Evolutionary conservation across 2,329 filamentous ascomycete genomes (phyloP).

Genomic region (Aspergillus sp.): DNA sequence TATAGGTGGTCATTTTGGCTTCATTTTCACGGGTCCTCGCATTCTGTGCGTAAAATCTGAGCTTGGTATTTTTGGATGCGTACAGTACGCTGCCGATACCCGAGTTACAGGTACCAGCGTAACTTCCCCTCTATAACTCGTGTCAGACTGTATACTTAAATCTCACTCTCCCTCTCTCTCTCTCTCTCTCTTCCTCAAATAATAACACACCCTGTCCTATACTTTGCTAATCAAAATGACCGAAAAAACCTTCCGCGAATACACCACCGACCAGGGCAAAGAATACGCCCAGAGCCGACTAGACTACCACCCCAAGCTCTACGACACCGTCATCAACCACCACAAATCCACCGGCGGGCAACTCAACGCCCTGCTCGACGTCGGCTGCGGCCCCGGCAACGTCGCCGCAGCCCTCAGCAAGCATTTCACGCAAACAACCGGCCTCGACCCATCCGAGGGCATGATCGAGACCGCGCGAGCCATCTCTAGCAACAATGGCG

Average conservation of each 20-base stretch:
- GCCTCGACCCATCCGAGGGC: constrained; percentile 52
- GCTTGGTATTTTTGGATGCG: no score
- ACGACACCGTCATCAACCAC: constrained; percentile 47
- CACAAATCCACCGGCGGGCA: constrained; percentile 50
- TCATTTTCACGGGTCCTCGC: no score
- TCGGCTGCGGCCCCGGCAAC: constrained; percentile 59
- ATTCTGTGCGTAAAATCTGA: no score
- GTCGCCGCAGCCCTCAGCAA: constrained; percentile 48
- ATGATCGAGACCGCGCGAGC: constrained; percentile 54
- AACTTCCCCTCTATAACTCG: no score
- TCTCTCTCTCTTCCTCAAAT: no score
- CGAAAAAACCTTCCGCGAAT: constrained; percentile 21
- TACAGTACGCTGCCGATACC: no score
- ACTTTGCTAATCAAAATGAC: neutral
- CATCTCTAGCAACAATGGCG: constrained; percentile 20
- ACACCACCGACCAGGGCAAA: constrained; percentile 23
- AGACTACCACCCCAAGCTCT: constrained; percentile 53
- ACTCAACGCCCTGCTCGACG: constrained; percentile 49
- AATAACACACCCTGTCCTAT: no score
- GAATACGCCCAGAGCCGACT: constrained; percentile 42
- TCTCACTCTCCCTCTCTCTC: no score
- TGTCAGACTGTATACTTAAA: no score
- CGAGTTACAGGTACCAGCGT: no score
- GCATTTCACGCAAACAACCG: constrained; percentile 49
- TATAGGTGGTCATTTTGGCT: no score